phyloP scores from a whole-genome alignment of 2,329 filamentous ascomycete species.

The Rutstroemia sp. region DNA sequence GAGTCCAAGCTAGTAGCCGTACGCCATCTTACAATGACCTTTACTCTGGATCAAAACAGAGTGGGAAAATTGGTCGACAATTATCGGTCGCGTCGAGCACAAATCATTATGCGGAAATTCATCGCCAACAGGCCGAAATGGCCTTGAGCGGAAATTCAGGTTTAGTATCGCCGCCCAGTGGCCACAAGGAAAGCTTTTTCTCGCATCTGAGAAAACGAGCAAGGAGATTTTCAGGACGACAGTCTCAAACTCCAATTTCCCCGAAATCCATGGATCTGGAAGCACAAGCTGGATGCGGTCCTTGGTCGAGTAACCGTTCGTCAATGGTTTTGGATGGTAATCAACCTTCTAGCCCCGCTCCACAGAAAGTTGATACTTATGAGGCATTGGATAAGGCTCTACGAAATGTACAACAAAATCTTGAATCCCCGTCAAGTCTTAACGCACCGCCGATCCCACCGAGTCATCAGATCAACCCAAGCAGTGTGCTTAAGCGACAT shows the following conservation, averaged over 20 bases:
- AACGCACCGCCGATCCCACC: constrained; percentile 41
- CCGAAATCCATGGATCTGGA: constrained; percentile 81
- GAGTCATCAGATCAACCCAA: constrained; percentile 43
- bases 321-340: constrained; percentile 66
- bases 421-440: constrained; percentile 34
- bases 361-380: constrained; percentile 46
- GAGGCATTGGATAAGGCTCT: constrained; percentile 54
- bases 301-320: constrained; percentile 80
- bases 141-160: constrained; percentile 73
- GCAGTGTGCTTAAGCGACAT: constrained; percentile 53
- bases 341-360: constrained; percentile 39
- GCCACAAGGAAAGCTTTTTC: constrained; percentile 94
- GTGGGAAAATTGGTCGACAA: constrained; percentile 82
- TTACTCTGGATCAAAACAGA: constrained; percentile 34
- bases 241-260: constrained; percentile 67
- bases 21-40: constrained; percentile 46
- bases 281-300: constrained; percentile 83
- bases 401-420: constrained; percentile 44
- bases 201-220: constrained; percentile 93
- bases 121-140: constrained; percentile 84
- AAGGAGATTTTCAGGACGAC: constrained; percentile 82
- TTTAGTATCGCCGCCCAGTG: constrained; percentile 67
- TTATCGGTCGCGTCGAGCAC: constrained; percentile 85
- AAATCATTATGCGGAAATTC: constrained; percentile 86
- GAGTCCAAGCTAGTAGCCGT: constrained; percentile 74